These are phyloP conservation scores for Rhazya stricta DNA, from an alignment of 257 asterid genomes.

Conservation along the genomic window DNA sequence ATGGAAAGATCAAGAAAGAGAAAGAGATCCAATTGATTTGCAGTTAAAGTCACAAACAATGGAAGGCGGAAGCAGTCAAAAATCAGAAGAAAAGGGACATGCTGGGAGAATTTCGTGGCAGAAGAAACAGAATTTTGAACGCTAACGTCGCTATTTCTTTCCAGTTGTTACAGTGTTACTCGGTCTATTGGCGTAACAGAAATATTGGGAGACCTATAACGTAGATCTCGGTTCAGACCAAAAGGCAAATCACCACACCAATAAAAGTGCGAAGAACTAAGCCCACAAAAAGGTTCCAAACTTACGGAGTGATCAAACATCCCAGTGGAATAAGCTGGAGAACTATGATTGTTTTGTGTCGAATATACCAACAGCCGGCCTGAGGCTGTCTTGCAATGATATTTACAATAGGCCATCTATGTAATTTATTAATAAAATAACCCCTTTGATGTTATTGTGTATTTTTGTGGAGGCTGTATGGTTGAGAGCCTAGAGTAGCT, in stretches of 20 bases:
- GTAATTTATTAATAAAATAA: too few species aligned
- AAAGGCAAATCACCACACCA: neutral
- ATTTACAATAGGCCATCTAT: too few species aligned
- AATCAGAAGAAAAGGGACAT: neutral
- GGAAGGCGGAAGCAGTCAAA: constrained; percentile 16
- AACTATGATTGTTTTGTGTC: neutral
- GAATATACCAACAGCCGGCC: constrained; percentile 1
- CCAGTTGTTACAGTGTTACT: neutral
- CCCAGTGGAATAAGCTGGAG: neutral
- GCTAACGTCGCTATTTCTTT: constrained; percentile 6
- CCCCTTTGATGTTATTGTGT: too few species aligned
- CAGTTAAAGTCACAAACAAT: neutral
- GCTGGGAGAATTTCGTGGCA: constrained; percentile 9
- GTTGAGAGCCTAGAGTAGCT: too few species aligned
- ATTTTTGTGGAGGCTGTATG: too few species aligned
- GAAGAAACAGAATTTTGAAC: constrained; percentile 18
- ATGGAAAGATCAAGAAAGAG: neutral
- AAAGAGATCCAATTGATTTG: constrained; percentile 2
- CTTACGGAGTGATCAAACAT: neutral
- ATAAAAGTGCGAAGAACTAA: neutral
- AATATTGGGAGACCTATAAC: neutral
- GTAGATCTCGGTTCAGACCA: constrained; percentile 6
- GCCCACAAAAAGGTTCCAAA: neutral
- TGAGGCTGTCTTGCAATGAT: neutral
- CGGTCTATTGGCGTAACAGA: constrained; percentile 2